Base-by-base conservation (phyloP, 768 basidiomycete species). In the Collybia sordida region DNA sequence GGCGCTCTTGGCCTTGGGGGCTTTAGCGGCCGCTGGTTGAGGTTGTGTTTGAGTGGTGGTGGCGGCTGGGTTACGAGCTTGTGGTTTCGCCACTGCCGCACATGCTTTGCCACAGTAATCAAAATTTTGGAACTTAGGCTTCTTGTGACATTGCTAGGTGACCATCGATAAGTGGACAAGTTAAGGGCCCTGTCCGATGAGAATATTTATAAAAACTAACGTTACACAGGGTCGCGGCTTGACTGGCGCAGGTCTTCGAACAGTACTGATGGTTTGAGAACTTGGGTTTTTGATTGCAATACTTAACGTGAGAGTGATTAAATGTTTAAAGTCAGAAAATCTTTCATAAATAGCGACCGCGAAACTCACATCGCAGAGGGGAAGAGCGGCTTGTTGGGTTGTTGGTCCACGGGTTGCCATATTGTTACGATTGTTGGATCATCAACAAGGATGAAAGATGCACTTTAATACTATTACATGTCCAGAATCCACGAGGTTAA, bases 51-150 rank as follows among this genome's bases (percentile, higher is more conserved):
- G 42, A 21, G 22, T 24, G 31, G 38, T 25, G 18, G 49, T 54
- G 15, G 52, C 37, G 6, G 53, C 42, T 35, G 50, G 19, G 21
- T 58, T 64, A 4, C 60, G 63, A n/a, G 53, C 57, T 47, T 45
- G 47, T 9, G 66, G 59, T 24, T 64, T 66, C 18, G 82, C 83
- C 42, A 72, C 52, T 14, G 73, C 62, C 15, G 82, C 83, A 57
- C 85, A 86, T 46, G 77, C 81, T 72, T 83, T 81, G 47, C 85
- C 81, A 51, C 85, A 86, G 57, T 75, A 86, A 44, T 80, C 77
- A 56, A 81, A 80, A 54, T 70, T 74, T 55, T 73, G 77, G 57
- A 76, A 81, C 63, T 83, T 86, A 4, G 82, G 80, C 52, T 78
- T 81, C 59, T 73, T 73, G 53, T 80, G 77, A 57, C 85, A 86